Evolutionary conservation across 2,329 filamentous ascomycete genomes (phyloP).

Genomic region (Colletotrichum gigasporum): DNA sequence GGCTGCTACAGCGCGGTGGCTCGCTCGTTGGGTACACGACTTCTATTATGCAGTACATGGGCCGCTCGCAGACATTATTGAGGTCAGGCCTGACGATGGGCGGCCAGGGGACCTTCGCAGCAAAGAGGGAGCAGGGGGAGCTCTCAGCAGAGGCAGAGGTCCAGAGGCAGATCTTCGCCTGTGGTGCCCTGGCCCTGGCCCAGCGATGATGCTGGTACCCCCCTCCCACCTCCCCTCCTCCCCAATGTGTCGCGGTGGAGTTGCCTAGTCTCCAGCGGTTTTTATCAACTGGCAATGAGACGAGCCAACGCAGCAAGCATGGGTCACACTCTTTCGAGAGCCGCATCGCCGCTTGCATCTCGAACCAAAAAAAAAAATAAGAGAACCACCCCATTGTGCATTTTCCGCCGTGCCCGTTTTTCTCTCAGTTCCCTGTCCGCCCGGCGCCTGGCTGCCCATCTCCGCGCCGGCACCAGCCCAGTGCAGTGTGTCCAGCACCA

Average conservation of each 20-base stretch:
- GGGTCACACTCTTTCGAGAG: constrained; percentile 71
- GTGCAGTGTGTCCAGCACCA: not conserved
- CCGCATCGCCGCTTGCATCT: constrained; percentile 73
- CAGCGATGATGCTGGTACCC: constrained; percentile 47
- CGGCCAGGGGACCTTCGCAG: constrained; percentile 33
- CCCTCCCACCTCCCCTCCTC: constrained; percentile 41
- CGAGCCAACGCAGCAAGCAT: constrained; percentile 92
- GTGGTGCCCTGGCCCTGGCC: constrained; percentile 26
- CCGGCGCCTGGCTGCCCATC: constrained; percentile 1
- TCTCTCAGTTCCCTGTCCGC: not conserved
- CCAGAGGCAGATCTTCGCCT: constrained; percentile 56
- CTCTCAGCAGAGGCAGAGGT: constrained; percentile 53
- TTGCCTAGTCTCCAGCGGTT: constrained; percentile 69
- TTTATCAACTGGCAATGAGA: constrained; percentile 83
- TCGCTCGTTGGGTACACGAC: not conserved
- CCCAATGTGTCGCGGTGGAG: constrained; percentile 66
- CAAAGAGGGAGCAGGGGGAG: constrained; percentile 33
- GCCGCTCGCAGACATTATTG: too few relatives aligned
- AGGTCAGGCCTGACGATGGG: not conserved
- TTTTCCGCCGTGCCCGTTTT: constrained; percentile 20
- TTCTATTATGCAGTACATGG: not conserved
- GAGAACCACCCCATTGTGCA: constrained; percentile 22
- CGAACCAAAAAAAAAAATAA: constrained; percentile 26
- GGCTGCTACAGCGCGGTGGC: not conserved
- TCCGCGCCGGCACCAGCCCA: not conserved